Evolutionary conservation across 345 rosid species (phyloP).

Genomic region (Brassica rapa): DNA sequence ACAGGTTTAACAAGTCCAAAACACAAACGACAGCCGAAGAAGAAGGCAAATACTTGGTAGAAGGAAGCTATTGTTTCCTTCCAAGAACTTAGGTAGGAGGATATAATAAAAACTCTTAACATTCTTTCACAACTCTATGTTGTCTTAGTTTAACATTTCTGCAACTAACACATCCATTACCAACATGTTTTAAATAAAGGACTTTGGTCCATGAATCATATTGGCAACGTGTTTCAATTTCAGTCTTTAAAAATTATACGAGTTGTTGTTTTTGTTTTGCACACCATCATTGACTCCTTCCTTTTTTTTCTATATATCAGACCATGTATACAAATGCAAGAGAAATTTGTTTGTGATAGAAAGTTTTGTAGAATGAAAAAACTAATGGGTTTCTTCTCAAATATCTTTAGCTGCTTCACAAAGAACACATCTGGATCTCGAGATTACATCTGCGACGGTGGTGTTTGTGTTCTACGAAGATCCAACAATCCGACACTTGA

Average conservation of each 20-base stretch:
- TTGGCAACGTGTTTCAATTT: background rate
- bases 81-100: background rate
- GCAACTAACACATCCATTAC: background rate
- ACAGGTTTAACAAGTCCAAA: background rate
- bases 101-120: background rate
- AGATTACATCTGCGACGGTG: slow-evolving; percentile 33
- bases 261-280: background rate
- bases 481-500: slow-evolving; percentile 9
- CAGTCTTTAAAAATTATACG: background rate
- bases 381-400: slow-evolving; percentile 34
- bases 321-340: slow-evolving; percentile 4
- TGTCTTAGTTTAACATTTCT: background rate
- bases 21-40: background rate
- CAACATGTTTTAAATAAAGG: background rate
- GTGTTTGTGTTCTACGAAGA: slow-evolving; percentile 39
- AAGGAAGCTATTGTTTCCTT: background rate
- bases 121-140: background rate
- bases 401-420: slow-evolving; percentile 30
- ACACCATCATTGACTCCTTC: slow-evolving; percentile 31
- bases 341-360: slow-evolving; percentile 15
- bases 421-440: slow-evolving; percentile 27
- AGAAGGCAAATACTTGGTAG: background rate
- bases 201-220: background rate
- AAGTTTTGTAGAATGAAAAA: background rate
- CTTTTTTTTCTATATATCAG: slow-evolving; percentile 13